Evolutionary conservation across 495 filamentous ascomycete genomes (phyloP).

Genomic region (Elasticomyces elasticus): DNA sequence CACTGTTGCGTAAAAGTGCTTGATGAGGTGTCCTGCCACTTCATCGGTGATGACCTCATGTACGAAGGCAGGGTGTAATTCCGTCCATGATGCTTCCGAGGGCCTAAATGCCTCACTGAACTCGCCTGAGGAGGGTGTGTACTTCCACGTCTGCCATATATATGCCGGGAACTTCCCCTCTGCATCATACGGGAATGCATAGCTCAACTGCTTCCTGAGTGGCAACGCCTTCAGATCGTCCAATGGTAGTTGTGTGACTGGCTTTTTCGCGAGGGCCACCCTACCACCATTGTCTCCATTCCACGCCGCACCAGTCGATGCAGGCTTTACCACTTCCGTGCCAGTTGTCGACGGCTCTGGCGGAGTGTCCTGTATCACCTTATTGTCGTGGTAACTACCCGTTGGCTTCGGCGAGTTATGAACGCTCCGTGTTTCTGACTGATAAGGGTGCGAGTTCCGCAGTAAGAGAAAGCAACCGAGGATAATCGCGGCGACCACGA

Average conservation of each 20-base stretch:
- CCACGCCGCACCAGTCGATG: slow-evolving; percentile 10
- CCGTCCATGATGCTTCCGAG: slow-evolving; percentile 83
- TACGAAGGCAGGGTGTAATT: slow-evolving; percentile 79
- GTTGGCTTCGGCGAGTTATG: slow-evolving; percentile 28
- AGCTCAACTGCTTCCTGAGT: slow-evolving; percentile 73
- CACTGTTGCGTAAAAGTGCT: slow-evolving; percentile 74
- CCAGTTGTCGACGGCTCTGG: not conserved
- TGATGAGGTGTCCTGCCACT: slow-evolving; percentile 68
- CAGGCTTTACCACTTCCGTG: slow-evolving; percentile 2
- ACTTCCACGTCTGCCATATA: slow-evolving; percentile 99
- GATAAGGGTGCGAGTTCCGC: slow-evolving; percentile 46
- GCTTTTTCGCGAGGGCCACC: slow-evolving; percentile 41
- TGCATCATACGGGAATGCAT: slow-evolving; percentile 88
- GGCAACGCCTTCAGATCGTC: slow-evolving; percentile 36
- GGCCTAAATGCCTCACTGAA: slow-evolving; percentile 66
- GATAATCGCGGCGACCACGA: slow-evolving; percentile 57
- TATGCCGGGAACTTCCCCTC: slow-evolving; percentile 86
- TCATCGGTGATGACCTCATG: slow-evolving; percentile 95
- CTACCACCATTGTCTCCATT: slow-evolving; percentile 24
- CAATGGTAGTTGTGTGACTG: slow-evolving; percentile 30
- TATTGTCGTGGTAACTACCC: slow-evolving; percentile 22
- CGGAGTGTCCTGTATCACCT: slow-evolving; percentile 14
- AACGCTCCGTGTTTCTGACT: slow-evolving; percentile 19
- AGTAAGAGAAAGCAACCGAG: slow-evolving; percentile 63
- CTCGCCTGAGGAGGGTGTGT: slow-evolving; percentile 66